Conservation (phyloP, 2,329 filamentous ascomycete species). For the Hypoxylon sp. region DNA sequence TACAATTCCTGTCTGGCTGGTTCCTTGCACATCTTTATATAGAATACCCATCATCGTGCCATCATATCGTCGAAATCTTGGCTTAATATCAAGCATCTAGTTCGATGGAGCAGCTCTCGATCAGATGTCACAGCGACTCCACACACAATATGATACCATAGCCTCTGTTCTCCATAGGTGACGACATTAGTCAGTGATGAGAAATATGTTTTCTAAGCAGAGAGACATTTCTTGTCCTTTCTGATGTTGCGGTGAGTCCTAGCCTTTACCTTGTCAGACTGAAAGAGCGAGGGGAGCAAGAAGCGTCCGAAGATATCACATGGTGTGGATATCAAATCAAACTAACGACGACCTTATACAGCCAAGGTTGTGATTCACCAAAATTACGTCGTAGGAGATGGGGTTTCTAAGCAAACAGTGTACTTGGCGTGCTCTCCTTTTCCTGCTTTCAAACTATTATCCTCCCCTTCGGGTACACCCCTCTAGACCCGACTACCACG, state of each 20-base stretch:
- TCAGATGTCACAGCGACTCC: not conserved
- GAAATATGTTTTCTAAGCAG: not conserved
- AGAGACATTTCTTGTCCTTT: slow-evolving; percentile 2
- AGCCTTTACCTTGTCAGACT: slow-evolving; percentile 5
- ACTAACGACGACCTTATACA: not conserved
- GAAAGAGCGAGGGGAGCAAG: not conserved
- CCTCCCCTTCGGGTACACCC: not conserved
- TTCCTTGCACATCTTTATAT: not conserved
- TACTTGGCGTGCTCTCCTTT: not conserved
- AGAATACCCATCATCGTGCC: not conserved
- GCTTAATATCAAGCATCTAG: not conserved
- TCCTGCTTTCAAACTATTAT: not conserved
- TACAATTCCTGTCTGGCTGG: not conserved
- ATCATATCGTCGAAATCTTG: not conserved
- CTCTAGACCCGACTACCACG: not conserved
- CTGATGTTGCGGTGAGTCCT: not conserved
- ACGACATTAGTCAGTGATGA: not conserved
- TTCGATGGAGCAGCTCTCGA: not conserved
- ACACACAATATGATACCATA: not conserved
- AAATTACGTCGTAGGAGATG: not conserved
- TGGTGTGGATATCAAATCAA: slow-evolving; percentile 1
- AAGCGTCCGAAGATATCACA: not conserved
- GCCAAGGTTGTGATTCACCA: not conserved
- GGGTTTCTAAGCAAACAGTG: not conserved
- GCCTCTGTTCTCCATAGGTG: not conserved